A percentile compares a stretch with the other conserved stretches of the same genome.
Evolutionary conservation across 257 asterid genomes (phyloP).

Genomic region (Salvia hispanica): DNA sequence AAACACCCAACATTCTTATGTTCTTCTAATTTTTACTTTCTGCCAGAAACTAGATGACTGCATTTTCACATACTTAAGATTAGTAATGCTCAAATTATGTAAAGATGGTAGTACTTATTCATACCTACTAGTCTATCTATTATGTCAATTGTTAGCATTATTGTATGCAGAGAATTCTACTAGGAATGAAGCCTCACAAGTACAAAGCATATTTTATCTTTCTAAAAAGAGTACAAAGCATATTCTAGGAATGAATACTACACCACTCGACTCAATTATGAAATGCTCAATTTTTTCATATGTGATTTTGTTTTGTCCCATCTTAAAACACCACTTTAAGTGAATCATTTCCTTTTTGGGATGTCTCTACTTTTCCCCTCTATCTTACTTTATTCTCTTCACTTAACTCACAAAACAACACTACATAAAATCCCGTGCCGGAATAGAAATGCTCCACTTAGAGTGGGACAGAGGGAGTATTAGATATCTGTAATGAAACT

Average conservation of each 20-base stretch:
- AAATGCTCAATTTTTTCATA: background rate
- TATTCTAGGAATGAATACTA: no score
- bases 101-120: background rate
- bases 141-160: background rate
- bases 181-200: background rate
- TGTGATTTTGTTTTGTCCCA: background rate
- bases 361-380: no score
- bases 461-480: no score
- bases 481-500: background rate
- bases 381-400: no score
- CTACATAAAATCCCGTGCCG: no score
- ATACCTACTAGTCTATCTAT: constrained; percentile 1
- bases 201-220: background rate
- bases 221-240: no score
- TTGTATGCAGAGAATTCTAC: background rate
- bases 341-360: no score
- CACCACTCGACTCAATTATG: background rate
- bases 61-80: background rate
- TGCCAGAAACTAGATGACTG: background rate
- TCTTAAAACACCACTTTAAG: no score
- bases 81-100: background rate
- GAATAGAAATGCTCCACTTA: no score
- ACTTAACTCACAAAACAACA: no score
- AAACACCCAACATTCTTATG: no score
- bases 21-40: no score